phyloP scores from a whole-genome alignment of 2,329 filamentous ascomycete species.

The Chaetomiaceae sp. region DNA sequence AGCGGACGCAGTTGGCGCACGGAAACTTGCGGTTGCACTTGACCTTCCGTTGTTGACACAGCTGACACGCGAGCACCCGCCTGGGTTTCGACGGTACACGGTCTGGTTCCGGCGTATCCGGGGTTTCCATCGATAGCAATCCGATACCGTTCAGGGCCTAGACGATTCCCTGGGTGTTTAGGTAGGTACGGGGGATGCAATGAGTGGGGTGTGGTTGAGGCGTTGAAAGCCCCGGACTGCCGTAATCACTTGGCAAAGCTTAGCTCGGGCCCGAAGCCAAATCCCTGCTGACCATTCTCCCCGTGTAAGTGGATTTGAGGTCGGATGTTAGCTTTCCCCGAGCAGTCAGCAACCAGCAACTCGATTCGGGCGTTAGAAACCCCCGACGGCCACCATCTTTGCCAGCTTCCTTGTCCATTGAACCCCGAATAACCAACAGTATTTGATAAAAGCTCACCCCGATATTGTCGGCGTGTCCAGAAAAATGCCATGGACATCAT shows the following conservation, averaged over 20 bases:
- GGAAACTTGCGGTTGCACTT: slow-evolving; percentile 58
- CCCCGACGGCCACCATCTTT: background rate
- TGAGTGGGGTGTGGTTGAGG: background rate
- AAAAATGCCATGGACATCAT: no score
- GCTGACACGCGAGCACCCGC: slow-evolving; percentile 46
- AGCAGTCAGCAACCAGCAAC: background rate
- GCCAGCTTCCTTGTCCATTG: no score
- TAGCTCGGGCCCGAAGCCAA: background rate
- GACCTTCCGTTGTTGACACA: slow-evolving; percentile 62
- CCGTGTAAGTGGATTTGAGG: no score
- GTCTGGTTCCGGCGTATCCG: background rate
- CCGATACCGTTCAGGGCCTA: no score
- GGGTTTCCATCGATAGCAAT: background rate
- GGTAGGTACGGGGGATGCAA: no score
- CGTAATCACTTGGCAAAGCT: background rate
- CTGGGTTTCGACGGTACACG: slow-evolving; percentile 19
- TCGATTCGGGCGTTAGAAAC: slow-evolving; percentile 3
- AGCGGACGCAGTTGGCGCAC: slow-evolving; percentile 50
- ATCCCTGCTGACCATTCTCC: background rate
- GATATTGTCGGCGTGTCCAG: no score
- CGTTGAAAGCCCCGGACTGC: background rate
- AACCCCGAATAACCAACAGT: no score
- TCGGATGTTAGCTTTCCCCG: slow-evolving; percentile 10
- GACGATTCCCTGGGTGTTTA: no score
- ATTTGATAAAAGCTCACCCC: no score